Conservation (phyloP, 2,329 filamentous ascomycete genomes). For the Exophiala oligosperma region DNA sequence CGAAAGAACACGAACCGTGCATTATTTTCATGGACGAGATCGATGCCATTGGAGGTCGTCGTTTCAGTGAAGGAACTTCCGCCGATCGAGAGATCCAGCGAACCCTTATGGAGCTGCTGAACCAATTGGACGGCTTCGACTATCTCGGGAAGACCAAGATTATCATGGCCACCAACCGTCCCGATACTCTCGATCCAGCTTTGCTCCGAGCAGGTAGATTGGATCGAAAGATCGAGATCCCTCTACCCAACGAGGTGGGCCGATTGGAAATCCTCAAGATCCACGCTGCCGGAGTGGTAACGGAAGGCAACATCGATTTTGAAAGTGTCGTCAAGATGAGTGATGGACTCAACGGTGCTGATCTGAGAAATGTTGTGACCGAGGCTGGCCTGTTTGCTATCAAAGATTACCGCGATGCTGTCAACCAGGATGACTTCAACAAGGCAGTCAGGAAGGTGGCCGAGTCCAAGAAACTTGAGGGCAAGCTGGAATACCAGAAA, state of each 20-base stretch:
- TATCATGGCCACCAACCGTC: conserved; percentile 99
- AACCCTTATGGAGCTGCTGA: conserved; percentile 97
- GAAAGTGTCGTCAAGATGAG: conserved; percentile 99
- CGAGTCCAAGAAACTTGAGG: conserved; percentile 96
- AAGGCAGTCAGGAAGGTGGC: conserved; percentile 97
- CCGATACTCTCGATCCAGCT: conserved; percentile 91
- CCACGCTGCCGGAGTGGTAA: conserved; percentile 79
- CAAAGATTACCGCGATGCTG: conserved; percentile 93
- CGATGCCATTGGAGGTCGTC: conserved; percentile 92
- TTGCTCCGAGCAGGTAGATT: conserved; percentile 88
- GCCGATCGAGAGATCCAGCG: conserved; percentile 98
- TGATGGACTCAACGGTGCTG: conserved; percentile 94
- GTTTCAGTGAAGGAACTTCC: conserved; percentile 96
- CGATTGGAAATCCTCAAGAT: conserved; percentile 98
- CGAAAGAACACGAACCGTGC: conserved; percentile 98
- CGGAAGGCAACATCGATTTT: conserved; percentile 95
- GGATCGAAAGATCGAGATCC: conserved; percentile 97
- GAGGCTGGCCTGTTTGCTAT: conserved; percentile 97
- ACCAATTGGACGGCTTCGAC: conserved; percentile 98
- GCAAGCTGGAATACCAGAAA: conserved; percentile 97
- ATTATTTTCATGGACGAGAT: conserved; percentile 99
- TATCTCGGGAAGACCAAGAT: conserved; percentile 99
- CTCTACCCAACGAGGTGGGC: conserved; percentile 93
- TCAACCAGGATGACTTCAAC: conserved; percentile 99
- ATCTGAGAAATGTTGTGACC: conserved; percentile 95